Conservation (phyloP, 495 filamentous ascomycete genomes). For the Rusavskia elegans region DNA sequence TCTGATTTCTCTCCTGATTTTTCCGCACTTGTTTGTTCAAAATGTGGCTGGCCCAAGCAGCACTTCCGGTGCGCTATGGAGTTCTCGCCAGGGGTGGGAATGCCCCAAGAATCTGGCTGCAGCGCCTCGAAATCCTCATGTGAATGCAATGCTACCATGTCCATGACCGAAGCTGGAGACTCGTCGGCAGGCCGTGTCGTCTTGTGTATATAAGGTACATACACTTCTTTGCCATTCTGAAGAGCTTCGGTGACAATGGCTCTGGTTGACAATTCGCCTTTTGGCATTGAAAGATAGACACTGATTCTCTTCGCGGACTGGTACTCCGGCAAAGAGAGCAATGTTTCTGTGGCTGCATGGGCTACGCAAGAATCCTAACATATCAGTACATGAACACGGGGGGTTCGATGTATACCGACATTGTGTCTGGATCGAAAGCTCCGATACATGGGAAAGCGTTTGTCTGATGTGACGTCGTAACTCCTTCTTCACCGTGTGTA, state of each 20-base stretch:
- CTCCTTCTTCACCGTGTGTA: slow-evolving; percentile 56
- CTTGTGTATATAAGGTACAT: slow-evolving; percentile 75
- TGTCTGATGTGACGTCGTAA: slow-evolving; percentile 53
- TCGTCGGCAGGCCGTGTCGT: slow-evolving; percentile 23
- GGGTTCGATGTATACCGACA: slow-evolving; percentile 31
- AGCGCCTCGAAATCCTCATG: slow-evolving; percentile 61
- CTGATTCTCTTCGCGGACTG: slow-evolving; percentile 55
- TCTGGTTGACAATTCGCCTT: slow-evolving; percentile 66
- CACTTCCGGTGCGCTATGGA: slow-evolving; percentile 48
- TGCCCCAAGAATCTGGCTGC: slow-evolving; percentile 74
- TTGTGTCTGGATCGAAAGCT: slow-evolving; percentile 43
- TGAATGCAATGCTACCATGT: slow-evolving; percentile 71
- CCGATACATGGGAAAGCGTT: slow-evolving; percentile 37
- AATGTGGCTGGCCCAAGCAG: slow-evolving; percentile 40
- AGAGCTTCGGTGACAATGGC: slow-evolving; percentile 70
- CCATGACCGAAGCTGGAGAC: slow-evolving; percentile 55
- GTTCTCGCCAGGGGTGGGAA: slow-evolving; percentile 55
- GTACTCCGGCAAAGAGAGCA: slow-evolving; percentile 52
- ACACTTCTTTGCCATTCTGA: slow-evolving; percentile 61
- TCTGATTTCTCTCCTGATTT: not conserved
- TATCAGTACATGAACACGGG: not conserved
- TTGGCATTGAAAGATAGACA: slow-evolving; percentile 86
- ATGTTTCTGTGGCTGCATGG: slow-evolving; percentile 32
- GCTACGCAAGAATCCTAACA: slow-evolving; percentile 27
- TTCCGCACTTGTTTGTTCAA: not conserved